Evolutionary conservation across 2,329 filamentous ascomycete species (phyloP).

Genomic region (Ploettnerulaceae sp.): DNA sequence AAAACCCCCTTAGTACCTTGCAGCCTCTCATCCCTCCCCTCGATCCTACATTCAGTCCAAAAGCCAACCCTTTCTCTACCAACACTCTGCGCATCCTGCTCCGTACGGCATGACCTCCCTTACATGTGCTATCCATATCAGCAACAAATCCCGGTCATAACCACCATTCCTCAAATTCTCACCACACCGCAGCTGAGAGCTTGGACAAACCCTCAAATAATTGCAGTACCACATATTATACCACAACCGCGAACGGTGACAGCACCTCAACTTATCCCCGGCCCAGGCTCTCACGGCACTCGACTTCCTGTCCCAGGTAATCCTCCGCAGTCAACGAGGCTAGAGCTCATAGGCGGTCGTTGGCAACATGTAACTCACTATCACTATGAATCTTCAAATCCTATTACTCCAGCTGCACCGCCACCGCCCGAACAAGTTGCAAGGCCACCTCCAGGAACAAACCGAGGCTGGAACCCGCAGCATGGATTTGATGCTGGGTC

Average conservation of each 20-base stretch:
- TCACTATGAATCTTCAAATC: constrained; percentile 5
- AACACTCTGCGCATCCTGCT: neutral
- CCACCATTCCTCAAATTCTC: neutral
- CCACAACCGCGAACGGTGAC: neutral
- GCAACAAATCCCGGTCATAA: neutral
- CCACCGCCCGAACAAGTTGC: too few relatives aligned
- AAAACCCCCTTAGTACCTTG: neutral
- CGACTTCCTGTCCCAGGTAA: neutral
- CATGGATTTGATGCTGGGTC: constrained; percentile 9
- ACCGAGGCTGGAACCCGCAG: constrained; percentile 5
- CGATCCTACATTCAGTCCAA: neutral
- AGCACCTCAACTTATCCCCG: constrained; percentile 5
- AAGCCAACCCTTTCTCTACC: neutral
- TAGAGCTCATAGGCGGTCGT: neutral
- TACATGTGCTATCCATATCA: neutral
- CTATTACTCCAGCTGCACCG: neutral
- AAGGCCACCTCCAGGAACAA: neutral
- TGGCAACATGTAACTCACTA: neutral
- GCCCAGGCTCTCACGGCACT: constrained; percentile 7
- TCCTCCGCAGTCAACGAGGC: neutral
- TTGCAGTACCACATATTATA: neutral
- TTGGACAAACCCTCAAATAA: neutral
- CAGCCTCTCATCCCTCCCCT: neutral
- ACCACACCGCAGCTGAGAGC: neutral
- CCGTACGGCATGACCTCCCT: neutral